Percentiles rank a stretch among this genome's conserved stretches.
Conservation (phyloP, 495 filamentous ascomycete species). For the Tirmania nivea region DNA sequence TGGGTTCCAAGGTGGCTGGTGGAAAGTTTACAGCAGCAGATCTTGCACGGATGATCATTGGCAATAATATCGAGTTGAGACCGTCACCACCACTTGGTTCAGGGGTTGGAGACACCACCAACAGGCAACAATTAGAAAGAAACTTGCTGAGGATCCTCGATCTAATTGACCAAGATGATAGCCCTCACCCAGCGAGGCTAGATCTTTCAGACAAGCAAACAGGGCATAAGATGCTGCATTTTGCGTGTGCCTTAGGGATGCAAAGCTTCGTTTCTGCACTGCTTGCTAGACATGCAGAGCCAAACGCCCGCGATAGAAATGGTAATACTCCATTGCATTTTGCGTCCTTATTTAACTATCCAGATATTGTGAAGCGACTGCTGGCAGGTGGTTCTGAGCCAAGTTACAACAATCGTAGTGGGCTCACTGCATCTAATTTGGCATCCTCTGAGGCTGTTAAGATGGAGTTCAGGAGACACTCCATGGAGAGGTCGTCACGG, state of each 20-base stretch:
- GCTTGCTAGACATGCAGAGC: conserved; percentile 56
- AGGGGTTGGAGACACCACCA: conserved; percentile 1
- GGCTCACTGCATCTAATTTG: conserved; percentile 52
- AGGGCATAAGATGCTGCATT: conserved; percentile 65
- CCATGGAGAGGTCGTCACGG: conserved; percentile 31
- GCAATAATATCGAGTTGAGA: conserved; percentile 8
- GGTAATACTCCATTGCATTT: conserved; percentile 72
- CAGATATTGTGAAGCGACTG: conserved; percentile 53
- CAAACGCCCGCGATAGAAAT: conserved; percentile 51
- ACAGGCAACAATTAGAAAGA: conserved; percentile 35
- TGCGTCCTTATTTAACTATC: conserved; percentile 54
- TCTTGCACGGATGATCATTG: conserved; percentile 33
- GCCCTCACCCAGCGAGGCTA: conserved; percentile 39
- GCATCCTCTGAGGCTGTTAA: conserved; percentile 38
- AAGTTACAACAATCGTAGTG: conserved; percentile 43
- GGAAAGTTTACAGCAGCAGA: conserved; percentile 28
- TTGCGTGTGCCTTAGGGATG: conserved; percentile 55
- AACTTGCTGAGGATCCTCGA: conserved; percentile 54
- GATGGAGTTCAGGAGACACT: conserved; percentile 21
- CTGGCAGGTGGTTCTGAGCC: conserved; percentile 52
- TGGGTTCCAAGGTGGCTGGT: conserved; percentile 35
- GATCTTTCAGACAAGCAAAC: conserved; percentile 35
- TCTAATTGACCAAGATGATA: conserved; percentile 55
- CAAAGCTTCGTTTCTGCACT: conserved; percentile 60
- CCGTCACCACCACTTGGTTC: conserved; percentile 2